A percentile compares a stretch with the other conserved stretches of the same genome.
Evolutionary conservation across 192 early-diverging fungal genomes (phyloP).

Genomic region (Gorgonomyces haynaldii): DNA sequence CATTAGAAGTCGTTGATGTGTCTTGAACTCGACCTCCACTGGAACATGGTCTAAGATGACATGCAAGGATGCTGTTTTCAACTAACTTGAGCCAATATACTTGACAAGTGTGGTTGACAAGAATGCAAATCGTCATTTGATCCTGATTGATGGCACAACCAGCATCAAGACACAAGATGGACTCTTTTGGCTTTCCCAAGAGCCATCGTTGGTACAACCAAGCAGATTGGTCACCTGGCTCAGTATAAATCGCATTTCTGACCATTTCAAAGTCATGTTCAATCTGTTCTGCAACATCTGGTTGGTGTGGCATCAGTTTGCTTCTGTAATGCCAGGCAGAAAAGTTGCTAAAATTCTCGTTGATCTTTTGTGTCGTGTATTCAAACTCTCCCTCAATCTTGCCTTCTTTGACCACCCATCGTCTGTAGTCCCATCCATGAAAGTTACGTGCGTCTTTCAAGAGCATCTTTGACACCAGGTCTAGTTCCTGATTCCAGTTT

Average conservation of each 20-base stretch:
- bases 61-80: too few relatives aligned
- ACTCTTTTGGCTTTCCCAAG: conserved; percentile 33
- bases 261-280: conserved; percentile 70
- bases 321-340: conserved; percentile 97
- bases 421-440: conserved; percentile 97
- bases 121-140: conserved; percentile 4
- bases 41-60: too few relatives aligned
- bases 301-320: conserved; percentile 51
- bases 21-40: not conserved
- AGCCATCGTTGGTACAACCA: conserved; percentile 97
- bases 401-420: conserved; percentile 53
- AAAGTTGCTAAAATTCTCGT: conserved; percentile 88
- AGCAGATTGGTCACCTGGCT: conserved; percentile 91
- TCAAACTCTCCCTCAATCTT: conserved; percentile 62
- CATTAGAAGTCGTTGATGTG: not conserved
- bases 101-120: conserved; percentile 6
- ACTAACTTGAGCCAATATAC: not conserved
- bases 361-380: conserved; percentile 82
- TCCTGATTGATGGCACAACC: conserved; percentile 8
- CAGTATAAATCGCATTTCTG: conserved; percentile 86
- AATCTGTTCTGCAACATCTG: conserved; percentile 10
- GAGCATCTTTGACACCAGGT: conserved; percentile 65
- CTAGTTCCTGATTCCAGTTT: conserved; percentile 68
- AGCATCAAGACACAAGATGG: conserved; percentile 5
- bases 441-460: conserved; percentile 88